Base-by-base conservation (phyloP, 768 basidiomycete species). In the Boletus patriciae region DNA sequence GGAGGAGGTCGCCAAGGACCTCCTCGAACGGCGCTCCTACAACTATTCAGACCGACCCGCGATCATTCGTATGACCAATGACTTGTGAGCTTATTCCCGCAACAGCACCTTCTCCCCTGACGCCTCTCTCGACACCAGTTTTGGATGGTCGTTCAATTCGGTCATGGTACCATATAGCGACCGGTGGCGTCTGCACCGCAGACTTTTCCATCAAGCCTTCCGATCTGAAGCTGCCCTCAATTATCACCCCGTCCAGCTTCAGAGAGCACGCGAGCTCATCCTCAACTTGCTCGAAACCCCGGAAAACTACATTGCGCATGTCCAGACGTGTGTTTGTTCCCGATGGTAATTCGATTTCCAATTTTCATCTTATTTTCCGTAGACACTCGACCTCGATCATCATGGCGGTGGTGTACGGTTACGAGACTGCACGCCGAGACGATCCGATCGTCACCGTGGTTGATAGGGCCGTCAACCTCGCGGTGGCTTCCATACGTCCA, bases 11-110 rank as follows among this genome's bases (percentile, higher is more conserved):
- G 70, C 72, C 10, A 69, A 60, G 21, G 78, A 80, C n/a, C 66
- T 81, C 19, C 69, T 81, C 18, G 77, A 81, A 31, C 74, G 73
- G 34, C 73, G 77, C 7, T 79, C 79, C 7, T 64, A 71, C 50
- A 76, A 74, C 33, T 80, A 79, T 59, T 78, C 80, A 4, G 79
- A 79, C 56, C 68, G 80, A 4, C 77, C 77, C 19, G 56, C 50
- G 15, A 58, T 68, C 10, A 49, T 70, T 18, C 53, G 60, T 15
- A 61, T 71, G 63, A 64, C 64, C 10, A 72, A 62, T 43, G 70
- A 70, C 47, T 70, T 70, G 69, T 70, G 48, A 58, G 68, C 44
- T 8, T 3, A 8, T 40, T 11, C 19, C 34, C 7, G 19, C 34
- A 6, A 40, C 25, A 6, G 0, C 5, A 12, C 2, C 15, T 6